Percentiles rank a stretch among this genome's conserved stretches.
These are phyloP conservation scores for Cynara cardunculus DNA, from an alignment of 129 eudicot genomes.

Conservation along the genomic window DNA sequence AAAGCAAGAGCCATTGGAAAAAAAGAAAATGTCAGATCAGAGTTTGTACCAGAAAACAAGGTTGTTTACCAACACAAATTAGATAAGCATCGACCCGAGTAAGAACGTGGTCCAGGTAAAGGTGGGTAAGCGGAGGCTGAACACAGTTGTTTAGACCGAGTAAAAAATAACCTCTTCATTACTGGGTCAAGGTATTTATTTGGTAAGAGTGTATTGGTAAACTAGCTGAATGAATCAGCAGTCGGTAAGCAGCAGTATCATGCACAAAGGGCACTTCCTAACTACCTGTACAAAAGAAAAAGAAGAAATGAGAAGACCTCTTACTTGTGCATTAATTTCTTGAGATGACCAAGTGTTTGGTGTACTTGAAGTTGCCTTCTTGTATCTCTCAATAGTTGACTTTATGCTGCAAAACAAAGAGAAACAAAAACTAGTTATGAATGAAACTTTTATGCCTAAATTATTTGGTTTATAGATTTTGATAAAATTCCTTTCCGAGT, in stretches of 20 bases:
- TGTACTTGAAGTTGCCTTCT: conserved; percentile 61
- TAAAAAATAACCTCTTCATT: no score
- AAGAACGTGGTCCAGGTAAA: no score
- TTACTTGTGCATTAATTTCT: conserved; percentile 84
- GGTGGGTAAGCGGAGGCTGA: background rate
- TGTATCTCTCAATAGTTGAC: conserved; percentile 72
- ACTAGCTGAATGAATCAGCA: background rate
- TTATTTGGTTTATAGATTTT: background rate
- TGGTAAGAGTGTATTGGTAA: background rate
- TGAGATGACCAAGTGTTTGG: conserved; percentile 50
- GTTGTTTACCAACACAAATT: background rate
- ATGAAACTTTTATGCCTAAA: background rate
- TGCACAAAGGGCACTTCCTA: no score
- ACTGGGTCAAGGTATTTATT: no score
- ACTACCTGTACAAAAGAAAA: background rate
- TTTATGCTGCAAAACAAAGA: conserved; percentile 41
- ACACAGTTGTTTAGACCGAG: background rate
- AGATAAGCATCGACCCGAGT: no score
- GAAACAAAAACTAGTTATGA: background rate
- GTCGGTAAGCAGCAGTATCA: no score
- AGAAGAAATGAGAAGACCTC: background rate
- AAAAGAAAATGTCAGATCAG: no score
- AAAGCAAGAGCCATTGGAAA: no score
- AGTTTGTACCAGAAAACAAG: background rate
- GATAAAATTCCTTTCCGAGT: background rate